Base-by-base conservation (phyloP, 2,329 filamentous ascomycete species). In the Trichoderma gracile region DNA sequence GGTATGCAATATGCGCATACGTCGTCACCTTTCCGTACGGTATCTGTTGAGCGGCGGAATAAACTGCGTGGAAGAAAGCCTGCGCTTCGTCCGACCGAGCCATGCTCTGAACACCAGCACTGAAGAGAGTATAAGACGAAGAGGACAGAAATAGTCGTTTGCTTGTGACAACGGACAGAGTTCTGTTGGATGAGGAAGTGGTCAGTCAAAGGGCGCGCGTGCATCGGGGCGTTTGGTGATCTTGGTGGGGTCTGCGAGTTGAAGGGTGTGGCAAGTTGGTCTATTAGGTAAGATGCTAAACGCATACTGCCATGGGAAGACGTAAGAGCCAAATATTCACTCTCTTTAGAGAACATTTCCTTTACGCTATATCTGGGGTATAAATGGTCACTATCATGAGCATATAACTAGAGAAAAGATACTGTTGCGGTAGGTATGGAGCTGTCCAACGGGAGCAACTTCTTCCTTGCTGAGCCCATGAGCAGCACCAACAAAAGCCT, bases 41-140 rank as follows among this genome's bases (percentile, higher is more conserved):
- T 38, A 98, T 90, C 75, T 97, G 87, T 76, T 94, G 91, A 3
- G 97, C 86, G 15, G 93, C 92, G 65, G 82, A 79, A 78, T 96
- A 97, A 56, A 97, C 93, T 50, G 90, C 80, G 79, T 81, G 79
- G 76, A 89, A 92, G 81, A 93, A 94, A 21, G 89, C 84, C 67
- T 83, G 82, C 14, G 89, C 89, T 77, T 93, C 90, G 69, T 93
- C 90, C 50, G 88, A 87, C 67, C 87, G 87, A 19, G 88, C 74
- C 89, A 92, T 61, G 6, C 17, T n/a, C 27, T 14, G n/a, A n/a
- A n/a, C n/a, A n/a, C n/a, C n/a, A n/a, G n/a, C n/a, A n/a, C n/a
- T n/a, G n/a, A n/a, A 1, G 25, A 33, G 23, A 6, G 10, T 27
- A 38, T n/a, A n/a, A n/a, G n/a, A n/a, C n/a, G n/a, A n/a, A n/a